Evolutionary conservation across 768 basidiomycete genomes (phyloP), one percentile per base, ranked within the genome.

Genomic region (Trametes gibbosa): DNA sequence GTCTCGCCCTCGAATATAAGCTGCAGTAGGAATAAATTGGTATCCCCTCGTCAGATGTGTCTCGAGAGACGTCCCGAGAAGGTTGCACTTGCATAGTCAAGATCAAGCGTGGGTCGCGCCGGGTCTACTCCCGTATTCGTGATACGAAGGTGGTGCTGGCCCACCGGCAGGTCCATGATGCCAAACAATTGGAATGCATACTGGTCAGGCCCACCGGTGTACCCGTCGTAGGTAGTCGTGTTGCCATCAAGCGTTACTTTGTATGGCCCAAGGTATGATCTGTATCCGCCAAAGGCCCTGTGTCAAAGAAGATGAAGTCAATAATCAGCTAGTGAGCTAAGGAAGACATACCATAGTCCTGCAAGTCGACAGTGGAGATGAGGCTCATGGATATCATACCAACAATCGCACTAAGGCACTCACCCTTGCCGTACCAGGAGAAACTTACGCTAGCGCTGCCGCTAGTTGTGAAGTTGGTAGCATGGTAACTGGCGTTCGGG

Each of bases 351-450:
- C 43, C 40, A 52, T n/a, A 58, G 19, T 25, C 50, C 45, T 59
- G 47, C 27, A n/a, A 29, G 4, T 8, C 17, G 2, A 19, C 21
- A n/a, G 32, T 13, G 10, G 41, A 6, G 17, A 21, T 35, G n/a
- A 52, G 46, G n/a, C 2, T 9, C 27, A 25, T 9, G 29, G 10
- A 10, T 32, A 16, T 4, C 29, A 25, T 21, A 24, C 16, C 19
- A 2, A 12, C 19, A 17, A 9, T 5, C 39, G 5, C 2, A 21
- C 35, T 8, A 16, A 35, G 21, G 25, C 27, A 34, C 51, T 46
- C 45, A 63, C 65, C 65, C 29, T 51, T 56, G 6, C 67, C 67
- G 49, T 47, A 45, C 56, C 58, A 66, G 0, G 56, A 59, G 41
- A 66, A 63, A 1, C 53, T 49, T 8, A 64, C 34, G 41, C 61